phyloP scores from a whole-genome alignment of 768 basidiomycete genomes.

The Auriscalpium vulgare region DNA sequence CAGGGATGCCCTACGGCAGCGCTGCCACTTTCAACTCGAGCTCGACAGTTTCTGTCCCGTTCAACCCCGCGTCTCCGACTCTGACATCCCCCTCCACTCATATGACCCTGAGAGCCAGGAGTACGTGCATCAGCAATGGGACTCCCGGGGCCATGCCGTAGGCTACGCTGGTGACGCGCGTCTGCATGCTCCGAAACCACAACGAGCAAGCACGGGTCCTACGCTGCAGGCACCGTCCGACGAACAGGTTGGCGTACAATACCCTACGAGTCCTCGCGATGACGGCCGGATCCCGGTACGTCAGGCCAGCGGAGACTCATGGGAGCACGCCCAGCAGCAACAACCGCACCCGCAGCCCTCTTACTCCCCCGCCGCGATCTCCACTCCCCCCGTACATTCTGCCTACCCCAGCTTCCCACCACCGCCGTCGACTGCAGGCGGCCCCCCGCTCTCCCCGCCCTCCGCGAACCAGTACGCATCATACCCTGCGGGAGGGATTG shows the following conservation, averaged over 20 bases:
- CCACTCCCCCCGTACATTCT: background rate
- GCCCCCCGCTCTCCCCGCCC: background rate
- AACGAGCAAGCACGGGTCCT: conserved; percentile 5
- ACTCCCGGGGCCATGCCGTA: conserved; percentile 38
- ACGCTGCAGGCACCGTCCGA: background rate
- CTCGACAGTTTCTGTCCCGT: conserved; percentile 25
- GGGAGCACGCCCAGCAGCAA: background rate
- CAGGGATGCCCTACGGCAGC: conserved; percentile 10
- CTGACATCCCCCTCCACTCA: conserved; percentile 35
- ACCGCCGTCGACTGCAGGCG: background rate
- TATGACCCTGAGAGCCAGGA: conserved; percentile 19
- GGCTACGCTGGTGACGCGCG: conserved; percentile 38
- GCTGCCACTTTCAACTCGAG: conserved; percentile 18
- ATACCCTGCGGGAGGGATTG: background rate
- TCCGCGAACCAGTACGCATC: background rate
- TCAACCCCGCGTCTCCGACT: conserved; percentile 31
- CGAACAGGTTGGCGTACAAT: background rate
- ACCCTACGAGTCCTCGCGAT: background rate
- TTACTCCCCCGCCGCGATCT: background rate
- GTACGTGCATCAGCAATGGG: conserved; percentile 42
- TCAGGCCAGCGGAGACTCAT: background rate
- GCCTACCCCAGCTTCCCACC: background rate
- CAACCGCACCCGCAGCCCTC: background rate
- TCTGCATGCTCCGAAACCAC: conserved; percentile 46
- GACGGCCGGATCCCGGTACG: conserved; percentile 2